Conservation (phyloP, 2,329 filamentous ascomycete genomes). For the Exophiala spinifera region DNA sequence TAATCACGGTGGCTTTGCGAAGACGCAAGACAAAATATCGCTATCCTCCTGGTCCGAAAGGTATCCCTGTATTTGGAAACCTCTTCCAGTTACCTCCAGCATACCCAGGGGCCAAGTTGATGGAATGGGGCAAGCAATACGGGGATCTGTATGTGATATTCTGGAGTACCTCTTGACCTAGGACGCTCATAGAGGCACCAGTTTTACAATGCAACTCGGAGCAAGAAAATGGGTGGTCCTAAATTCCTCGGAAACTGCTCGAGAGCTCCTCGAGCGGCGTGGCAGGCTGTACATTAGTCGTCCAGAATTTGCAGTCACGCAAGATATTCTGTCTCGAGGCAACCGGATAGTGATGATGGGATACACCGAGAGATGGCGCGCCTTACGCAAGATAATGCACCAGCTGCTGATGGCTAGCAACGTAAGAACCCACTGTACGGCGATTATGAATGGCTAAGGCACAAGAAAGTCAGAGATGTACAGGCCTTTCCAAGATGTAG, state of each 20-base stretch:
- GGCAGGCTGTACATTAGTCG: conserved; percentile 38
- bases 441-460: no score
- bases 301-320: conserved; percentile 25
- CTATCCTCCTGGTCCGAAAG: neutral
- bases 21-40: no score
- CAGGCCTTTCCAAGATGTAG: conserved; percentile 6
- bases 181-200: neutral
- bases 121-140: neutral
- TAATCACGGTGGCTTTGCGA: no score
- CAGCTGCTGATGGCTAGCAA: conserved; percentile 16
- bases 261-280: conserved; percentile 38
- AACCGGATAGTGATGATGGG: conserved; percentile 49
- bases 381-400: conserved; percentile 23
- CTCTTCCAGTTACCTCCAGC: neutral
- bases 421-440: no score
- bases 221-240: conserved; percentile 6
- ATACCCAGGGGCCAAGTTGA: neutral
- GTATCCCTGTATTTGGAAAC: neutral
- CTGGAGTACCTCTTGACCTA: no score
- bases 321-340: conserved; percentile 32
- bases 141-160: neutral
- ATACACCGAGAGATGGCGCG: conserved; percentile 19
- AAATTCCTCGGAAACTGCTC: conserved; percentile 5
- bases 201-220: conserved; percentile 7
- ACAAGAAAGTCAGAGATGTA: no score